Percentiles rank a stretch among this genome's conserved stretches.
These are phyloP conservation scores for Xylariaceae sp. DNA, from an alignment of 2,329 filamentous ascomycete genomes.

Conservation along the genomic window DNA sequence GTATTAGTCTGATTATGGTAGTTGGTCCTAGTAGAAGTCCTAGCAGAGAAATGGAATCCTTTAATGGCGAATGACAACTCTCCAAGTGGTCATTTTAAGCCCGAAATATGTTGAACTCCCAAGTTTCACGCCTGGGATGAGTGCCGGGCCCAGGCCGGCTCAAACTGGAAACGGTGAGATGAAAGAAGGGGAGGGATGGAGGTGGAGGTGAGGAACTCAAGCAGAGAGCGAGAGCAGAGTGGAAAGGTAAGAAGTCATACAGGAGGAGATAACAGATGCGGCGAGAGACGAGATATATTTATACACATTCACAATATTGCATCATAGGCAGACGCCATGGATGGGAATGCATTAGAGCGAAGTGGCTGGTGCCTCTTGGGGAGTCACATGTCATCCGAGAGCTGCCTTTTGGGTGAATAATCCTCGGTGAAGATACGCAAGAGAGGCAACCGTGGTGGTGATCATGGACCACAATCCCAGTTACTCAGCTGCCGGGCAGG, in stretches of 20 bases:
- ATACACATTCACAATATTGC: conserved; percentile 3
- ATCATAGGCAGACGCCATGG: conserved; percentile 24
- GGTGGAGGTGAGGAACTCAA: conserved; percentile 16
- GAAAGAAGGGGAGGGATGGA: conserved; percentile 13
- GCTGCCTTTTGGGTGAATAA: conserved; percentile 32
- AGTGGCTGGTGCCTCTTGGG: conserved; percentile 19
- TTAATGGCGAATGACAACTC: conserved; percentile 13
- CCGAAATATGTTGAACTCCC: conserved; percentile 4
- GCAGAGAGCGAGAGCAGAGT: conserved; percentile 21
- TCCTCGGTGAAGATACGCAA: conserved; percentile 13
- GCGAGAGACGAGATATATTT: conserved; percentile 28
- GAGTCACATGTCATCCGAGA: conserved; percentile 33
- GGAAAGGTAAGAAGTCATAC: conserved; percentile 21
- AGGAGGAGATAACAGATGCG: conserved; percentile 14
- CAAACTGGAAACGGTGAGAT: conserved; percentile 17
- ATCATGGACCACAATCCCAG: conserved; percentile 23
- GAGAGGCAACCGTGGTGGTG: conserved; percentile 20
- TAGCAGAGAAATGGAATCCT: conserved; percentile 4
- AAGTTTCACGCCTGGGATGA: conserved; percentile 17
- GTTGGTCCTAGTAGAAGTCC: conserved; percentile 3
- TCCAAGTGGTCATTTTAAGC: conserved; percentile 17
- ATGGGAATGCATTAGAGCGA: conserved; percentile 11
- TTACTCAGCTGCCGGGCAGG: conserved; percentile 21
- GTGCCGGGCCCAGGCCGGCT: conserved; percentile 28
- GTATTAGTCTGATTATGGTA: conserved; percentile 7